Conservation (phyloP, 306 rosid species). For the Vachellia collinsii region DNA sequence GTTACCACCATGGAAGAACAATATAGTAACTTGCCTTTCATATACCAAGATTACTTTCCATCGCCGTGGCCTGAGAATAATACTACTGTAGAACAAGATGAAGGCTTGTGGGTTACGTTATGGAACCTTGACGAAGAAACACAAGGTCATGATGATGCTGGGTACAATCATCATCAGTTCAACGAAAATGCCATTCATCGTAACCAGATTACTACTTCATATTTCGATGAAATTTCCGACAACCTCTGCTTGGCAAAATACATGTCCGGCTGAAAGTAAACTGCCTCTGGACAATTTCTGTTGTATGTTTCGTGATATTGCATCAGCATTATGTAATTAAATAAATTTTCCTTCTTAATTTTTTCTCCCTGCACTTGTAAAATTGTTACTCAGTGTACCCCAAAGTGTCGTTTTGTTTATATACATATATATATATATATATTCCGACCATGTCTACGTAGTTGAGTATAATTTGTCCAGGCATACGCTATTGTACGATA, state of each 20-base stretch:
- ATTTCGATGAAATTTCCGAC: not conserved
- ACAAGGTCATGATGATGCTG: not conserved
- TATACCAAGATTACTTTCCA: constrained; percentile 31
- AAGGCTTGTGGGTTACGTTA: constrained; percentile 41
- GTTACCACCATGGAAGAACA: constrained; percentile 24
- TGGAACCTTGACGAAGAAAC: constrained; percentile 55
- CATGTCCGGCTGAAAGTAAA: constrained; percentile 1
- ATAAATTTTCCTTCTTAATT: not conserved
- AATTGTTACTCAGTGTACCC: not conserved
- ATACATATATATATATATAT: no score
- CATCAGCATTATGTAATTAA: not conserved
- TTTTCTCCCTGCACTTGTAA: not conserved
- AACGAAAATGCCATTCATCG: constrained; percentile 23
- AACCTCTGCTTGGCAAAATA: constrained; percentile 10
- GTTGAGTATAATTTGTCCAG: not conserved
- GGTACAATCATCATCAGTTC: constrained; percentile 11
- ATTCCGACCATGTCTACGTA: not conserved
- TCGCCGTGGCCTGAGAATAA: constrained; percentile 38
- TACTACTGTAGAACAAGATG: constrained; percentile 16
- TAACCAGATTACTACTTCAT: not conserved
- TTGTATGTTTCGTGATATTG: not conserved
- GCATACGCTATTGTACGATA: not conserved
- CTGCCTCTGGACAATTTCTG: not conserved
- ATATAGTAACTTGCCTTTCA: constrained; percentile 20
- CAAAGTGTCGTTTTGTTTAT: not conserved